Evolutionary conservation across 2,329 filamentous ascomycete genomes (phyloP), one percentile per base, ranked within the genome.

Genomic region (Aureobasidium uvarum): DNA sequence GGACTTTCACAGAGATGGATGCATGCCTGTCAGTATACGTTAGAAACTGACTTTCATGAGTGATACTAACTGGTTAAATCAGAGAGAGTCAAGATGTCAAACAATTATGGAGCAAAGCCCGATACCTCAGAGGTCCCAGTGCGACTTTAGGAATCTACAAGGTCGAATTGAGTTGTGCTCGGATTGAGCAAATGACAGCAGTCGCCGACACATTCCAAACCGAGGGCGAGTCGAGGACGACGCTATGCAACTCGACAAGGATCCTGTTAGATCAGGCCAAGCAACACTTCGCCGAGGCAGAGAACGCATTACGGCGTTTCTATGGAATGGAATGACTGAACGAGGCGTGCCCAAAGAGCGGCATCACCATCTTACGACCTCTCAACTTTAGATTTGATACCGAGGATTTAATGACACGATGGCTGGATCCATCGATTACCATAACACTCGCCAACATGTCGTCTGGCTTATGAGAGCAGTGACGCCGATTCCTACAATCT

Each of bases 81-180:
- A 63, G 60, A 54, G 48, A 52, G 14, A 23, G 8, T 18, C 33
- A 63, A 43, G 60, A 63, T 20, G 14, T 63, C 18, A 63, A 63
- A 46, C 41, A 45, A 54, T 23, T 63, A n/a, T 36, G 36, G 38
- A 63, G 18, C 11, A 63, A 54, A 54, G 60, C 60, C 18, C 60
- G 36, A 25, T 63, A 23, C 25, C 60, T 63, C 13, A 43, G 25
- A 33, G 60, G 60, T 4, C 60, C 60, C 1, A 52, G 60, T 63
- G 60, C 60, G 5, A 63, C 60, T 46, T 25, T 63, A 5, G 60
- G 60, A 38, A 36, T 63, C 25, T 63, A 63, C 60, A 63, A 63
- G 10, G 46, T 63, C 23, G 38, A 63, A 10, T 63, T 48, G 3
- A 54, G 4, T 13, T 63, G 60, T 25, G 48, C 48, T 28, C 33